Evolutionary conservation across 345 rosid genomes (phyloP).

Genomic region (Jatropha curcas): DNA sequence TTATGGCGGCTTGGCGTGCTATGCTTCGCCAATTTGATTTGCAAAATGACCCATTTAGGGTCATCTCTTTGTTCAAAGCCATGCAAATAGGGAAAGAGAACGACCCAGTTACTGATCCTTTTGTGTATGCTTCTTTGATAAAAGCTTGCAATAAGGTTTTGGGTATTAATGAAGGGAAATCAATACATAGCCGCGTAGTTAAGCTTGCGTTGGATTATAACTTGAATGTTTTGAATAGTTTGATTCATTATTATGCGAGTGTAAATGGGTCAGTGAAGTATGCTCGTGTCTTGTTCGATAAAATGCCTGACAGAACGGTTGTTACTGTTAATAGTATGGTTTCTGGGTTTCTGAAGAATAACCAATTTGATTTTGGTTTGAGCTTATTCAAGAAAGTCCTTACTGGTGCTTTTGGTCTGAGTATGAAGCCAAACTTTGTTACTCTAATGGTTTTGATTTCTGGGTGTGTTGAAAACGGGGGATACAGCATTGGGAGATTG

Average conservation of each 20-base stretch:
- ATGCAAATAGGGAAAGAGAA: not conserved
- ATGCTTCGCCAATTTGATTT: not conserved
- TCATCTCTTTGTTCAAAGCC: conserved; percentile 8
- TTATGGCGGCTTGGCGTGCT: not conserved
- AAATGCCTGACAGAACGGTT: conserved; percentile 27
- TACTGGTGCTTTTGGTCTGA: conserved; percentile 14
- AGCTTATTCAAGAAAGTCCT: conserved; percentile 18
- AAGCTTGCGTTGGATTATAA: conserved; percentile 20
- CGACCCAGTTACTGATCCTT: conserved; percentile 11
- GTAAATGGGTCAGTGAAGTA: conserved; percentile 1
- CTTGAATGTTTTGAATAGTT: conserved; percentile 19
- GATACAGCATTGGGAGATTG: conserved; percentile 13
- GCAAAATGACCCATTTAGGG: conserved; percentile 2
- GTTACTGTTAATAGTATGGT: conserved; percentile 27
- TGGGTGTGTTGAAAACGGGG: conserved; percentile 24
- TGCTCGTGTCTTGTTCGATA: conserved; percentile 27
- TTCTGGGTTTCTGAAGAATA: conserved; percentile 31
- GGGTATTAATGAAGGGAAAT: conserved; percentile 13
- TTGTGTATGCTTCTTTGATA: conserved; percentile 21
- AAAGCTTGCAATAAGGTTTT: conserved; percentile 25
- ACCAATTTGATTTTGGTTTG: conserved; percentile 14
- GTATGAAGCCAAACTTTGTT: conserved; percentile 30
- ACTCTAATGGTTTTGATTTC: conserved; percentile 28
- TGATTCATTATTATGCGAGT: conserved; percentile 21
- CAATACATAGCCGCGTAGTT: conserved; percentile 20